Percentiles rank a stretch among this genome's conserved stretches.
Conservation (phyloP, 2,329 filamentous ascomycete genomes). For the Phialophora macrospora region DNA sequence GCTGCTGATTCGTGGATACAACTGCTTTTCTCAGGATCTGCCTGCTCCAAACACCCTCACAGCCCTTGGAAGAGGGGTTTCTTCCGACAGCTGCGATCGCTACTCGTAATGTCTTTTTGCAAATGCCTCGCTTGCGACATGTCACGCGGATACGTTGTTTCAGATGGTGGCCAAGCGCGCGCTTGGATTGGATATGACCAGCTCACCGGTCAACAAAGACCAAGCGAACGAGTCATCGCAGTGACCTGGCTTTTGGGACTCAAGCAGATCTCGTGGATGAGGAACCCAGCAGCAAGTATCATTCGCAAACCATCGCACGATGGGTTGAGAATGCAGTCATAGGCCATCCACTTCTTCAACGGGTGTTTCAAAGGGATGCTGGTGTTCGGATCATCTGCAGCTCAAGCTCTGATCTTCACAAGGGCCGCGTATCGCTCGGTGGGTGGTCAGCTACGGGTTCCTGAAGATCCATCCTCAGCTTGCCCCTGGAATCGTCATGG, state of each 20-base stretch:
- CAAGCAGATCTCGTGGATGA: background rate
- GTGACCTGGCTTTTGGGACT: background rate
- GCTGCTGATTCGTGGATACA: background rate
- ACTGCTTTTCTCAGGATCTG: slow-evolving; percentile 10
- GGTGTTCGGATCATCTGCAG: slow-evolving; percentile 23
- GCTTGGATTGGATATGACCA: slow-evolving; percentile 25
- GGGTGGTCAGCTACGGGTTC: slow-evolving; percentile 26
- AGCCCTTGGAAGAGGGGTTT: slow-evolving; percentile 11
- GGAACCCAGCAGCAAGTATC: background rate
- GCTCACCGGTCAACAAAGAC: slow-evolving; percentile 13
- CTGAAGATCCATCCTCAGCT: slow-evolving; percentile 30
- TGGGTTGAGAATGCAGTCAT: slow-evolving; percentile 21
- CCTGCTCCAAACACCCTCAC: slow-evolving; percentile 2
- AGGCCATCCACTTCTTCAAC: slow-evolving; percentile 3
- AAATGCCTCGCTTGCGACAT: slow-evolving; percentile 13
- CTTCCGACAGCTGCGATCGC: slow-evolving; percentile 5
- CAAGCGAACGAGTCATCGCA: slow-evolving; percentile 4
- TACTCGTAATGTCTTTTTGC: slow-evolving; percentile 26
- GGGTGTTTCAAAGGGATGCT: slow-evolving; percentile 26
- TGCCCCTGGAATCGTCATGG: slow-evolving; percentile 22
- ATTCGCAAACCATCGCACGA: slow-evolving; percentile 9
- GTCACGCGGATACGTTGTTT: slow-evolving; percentile 33
- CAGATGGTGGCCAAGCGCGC: slow-evolving; percentile 27
- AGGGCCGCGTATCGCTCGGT: slow-evolving; percentile 9
- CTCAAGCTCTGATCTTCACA: slow-evolving; percentile 14